Evolutionary conservation across 2,329 filamentous ascomycete genomes (phyloP), one percentile per base, ranked within the genome.

Genomic region (Endocalyx cinctus): DNA sequence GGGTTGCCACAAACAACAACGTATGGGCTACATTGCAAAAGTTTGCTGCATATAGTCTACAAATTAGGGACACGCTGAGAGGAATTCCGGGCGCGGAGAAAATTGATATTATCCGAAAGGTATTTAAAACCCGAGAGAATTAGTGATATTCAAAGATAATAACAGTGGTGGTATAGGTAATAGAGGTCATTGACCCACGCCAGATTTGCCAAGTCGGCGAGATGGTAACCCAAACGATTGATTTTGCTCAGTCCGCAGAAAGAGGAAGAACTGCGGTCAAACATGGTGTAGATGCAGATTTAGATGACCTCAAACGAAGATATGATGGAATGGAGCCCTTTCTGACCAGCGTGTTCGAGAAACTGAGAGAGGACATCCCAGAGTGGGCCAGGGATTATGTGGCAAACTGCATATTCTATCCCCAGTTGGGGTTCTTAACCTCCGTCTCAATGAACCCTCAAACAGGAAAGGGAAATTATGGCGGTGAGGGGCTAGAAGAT

Each of bases 341-440:
- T 10, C 70, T 98, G 11, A 79, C 76, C 3, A 61, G 78, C 33
- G 77, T 87, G 2, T 79, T 81, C 5, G 65, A 69, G 13, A 72
- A 77, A n/a, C 66, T 95, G 36, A 74, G 74, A 1, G 57, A 60
- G 11, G 68, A 70, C 2, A 65, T 92, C 14, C 82, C 88, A 1
- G 67, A 73, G 38, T 71, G 72, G 68, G 68, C 69, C 13, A 57
- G 57, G 17, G 54, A 60, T 18, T 68, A 74, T 38, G 61, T 82
- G 11, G 67, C 72, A 20, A 89, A 89, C 34, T 94, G 94, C 42
- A 83, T 92, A 13, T 95, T 92, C 55, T 84, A 94, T 41, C 90
- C 89, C 1, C 88, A 95, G 50, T 76, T 96, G 23, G 92, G 92
- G 0, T 98, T 96, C 53, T 73, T 96, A 23, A 84, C 88, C 3